Base-by-base conservation (phyloP, 352 stramenopile genomes). In the Globisporangium takayamanum region DNA sequence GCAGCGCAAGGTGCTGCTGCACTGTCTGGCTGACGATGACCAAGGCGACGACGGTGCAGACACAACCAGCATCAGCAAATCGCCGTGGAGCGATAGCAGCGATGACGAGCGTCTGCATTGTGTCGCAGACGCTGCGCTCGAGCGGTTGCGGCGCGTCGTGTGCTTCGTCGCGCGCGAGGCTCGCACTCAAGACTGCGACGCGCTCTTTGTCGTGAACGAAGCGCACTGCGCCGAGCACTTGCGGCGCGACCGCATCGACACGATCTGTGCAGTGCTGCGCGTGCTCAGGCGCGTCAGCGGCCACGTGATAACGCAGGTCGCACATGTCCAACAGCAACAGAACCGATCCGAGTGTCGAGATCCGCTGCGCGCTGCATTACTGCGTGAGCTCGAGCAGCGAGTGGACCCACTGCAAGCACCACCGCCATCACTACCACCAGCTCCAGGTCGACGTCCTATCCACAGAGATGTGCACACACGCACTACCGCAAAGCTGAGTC, bases 121-220 rank as follows among this genome's bases (percentile, higher is more conserved):
- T 22, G n/a, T 26, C 18, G 15, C 28, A 16, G 10, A 39, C 25
- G 26, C 54, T 18, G 16, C 22, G 41, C 6, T 58, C 1, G 52
- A 53, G 15, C 62, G 65, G 15, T 46, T 89, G 25, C 67, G 61
- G 14, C 44, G 33, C 7, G 70, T 82, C n/a, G 56, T 86, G 39
- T 55, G 63, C 16, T 74, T 83, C 36, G 75, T 67, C n/a, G 71
- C 79, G 2, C 66, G 62, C 8, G 69, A 74, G 26, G 73, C 66
- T 46, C 63, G 66, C 48, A 72, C 67, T 16, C 59, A 61, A 18
- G 79, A 89, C 28, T 52, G 53, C 30, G 73, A 81, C 26, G 70
- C 70, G 12, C 69, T 86, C 50, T 79, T 74, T 37, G 4, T 86
- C 8, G 60, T 92, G 12, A 80, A 88, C 28, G 56, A 81, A 12